Percentiles rank a stretch among this genome's conserved stretches.
These are phyloP conservation scores for Cynara cardunculus DNA, from an alignment of 129 eudicot species.

Conservation along the genomic window DNA sequence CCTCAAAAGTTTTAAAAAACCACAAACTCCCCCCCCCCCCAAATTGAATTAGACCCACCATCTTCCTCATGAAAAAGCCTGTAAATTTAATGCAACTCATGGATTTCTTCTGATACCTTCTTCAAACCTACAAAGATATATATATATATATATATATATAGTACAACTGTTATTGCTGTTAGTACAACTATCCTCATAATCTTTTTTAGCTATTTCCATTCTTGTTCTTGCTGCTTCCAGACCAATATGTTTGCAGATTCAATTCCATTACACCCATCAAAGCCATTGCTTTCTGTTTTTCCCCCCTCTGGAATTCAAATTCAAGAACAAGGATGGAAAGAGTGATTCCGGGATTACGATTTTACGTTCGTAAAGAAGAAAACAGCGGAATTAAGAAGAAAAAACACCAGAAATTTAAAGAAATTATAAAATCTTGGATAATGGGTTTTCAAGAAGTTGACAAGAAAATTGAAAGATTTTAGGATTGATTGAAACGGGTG, in stretches of 20 bases:
- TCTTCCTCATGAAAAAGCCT: conserved; percentile 27
- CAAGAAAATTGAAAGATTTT: conserved; percentile 8
- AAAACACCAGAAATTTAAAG: not conserved
- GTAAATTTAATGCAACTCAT: conserved; percentile 77
- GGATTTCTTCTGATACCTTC: conserved; percentile 59
- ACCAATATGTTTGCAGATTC: conserved; percentile 16
- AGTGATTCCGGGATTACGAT: conserved; percentile 12
- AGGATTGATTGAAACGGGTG: not conserved
- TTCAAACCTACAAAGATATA: conserved; percentile 24
- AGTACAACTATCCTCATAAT: conserved; percentile 11
- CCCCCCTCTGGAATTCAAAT: conserved; percentile 22
- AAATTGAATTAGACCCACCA: conserved; percentile 29
- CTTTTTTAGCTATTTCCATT: conserved; percentile 51
- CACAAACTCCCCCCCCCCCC: conserved; percentile 17
- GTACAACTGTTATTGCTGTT: conserved; percentile 20
- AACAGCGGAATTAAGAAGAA: not conserved
- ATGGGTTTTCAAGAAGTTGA: not conserved
- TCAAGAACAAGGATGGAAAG: conserved; percentile 82
- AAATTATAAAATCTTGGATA: not conserved
- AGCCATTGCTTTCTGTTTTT: not conserved
- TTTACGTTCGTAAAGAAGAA: not conserved
- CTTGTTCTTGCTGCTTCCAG: conserved; percentile 77
- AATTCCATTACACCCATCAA: conserved; percentile 2
- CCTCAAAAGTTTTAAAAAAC: conserved; percentile 24
- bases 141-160: not conserved